A percentile compares a stretch with the other conserved stretches of the same genome.
Conservation (phyloP, 2,329 filamentous ascomycete species). For the Ambrosiella beaveri region DNA sequence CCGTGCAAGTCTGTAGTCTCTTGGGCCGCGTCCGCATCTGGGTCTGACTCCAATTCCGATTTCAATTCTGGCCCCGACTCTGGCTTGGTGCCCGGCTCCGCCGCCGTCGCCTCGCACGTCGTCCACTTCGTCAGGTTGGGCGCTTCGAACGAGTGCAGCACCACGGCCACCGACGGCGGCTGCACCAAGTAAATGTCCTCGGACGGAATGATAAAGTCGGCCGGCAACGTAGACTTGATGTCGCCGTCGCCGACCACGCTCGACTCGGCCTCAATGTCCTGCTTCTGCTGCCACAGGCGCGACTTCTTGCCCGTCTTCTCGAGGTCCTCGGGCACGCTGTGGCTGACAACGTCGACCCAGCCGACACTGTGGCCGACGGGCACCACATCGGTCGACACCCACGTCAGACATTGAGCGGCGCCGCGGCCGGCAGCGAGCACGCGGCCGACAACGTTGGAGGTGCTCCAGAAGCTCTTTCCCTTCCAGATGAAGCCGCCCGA, state of each 20-base stretch:
- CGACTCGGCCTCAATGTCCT: slow-evolving; percentile 40
- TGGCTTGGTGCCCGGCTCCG: not conserved
- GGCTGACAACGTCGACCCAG: slow-evolving; percentile 41
- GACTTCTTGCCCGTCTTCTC: slow-evolving; percentile 35
- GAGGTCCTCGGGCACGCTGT: slow-evolving; percentile 34
- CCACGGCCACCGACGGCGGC: slow-evolving; percentile 31
- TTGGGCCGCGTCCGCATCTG: no score
- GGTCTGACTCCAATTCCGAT: no score
- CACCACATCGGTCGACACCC: slow-evolving; percentile 44
- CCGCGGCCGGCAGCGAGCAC: slow-evolving; percentile 46
- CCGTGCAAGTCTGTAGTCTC: no score
- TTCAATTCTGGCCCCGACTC: not conserved
- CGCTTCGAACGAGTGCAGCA: slow-evolving; percentile 34
- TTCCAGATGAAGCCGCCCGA: slow-evolving; percentile 47
- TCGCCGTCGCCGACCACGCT: slow-evolving; percentile 42
- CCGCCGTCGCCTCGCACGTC: not conserved
- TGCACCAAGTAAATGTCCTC: slow-evolving; percentile 35
- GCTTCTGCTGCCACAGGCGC: slow-evolving; percentile 41
- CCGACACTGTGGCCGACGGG: slow-evolving; percentile 34
- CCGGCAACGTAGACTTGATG: slow-evolving; percentile 35
- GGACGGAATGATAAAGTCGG: slow-evolving; percentile 44
- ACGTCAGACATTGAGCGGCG: slow-evolving; percentile 49
- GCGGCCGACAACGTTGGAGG: slow-evolving; percentile 44
- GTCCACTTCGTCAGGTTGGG: slow-evolving; percentile 16
- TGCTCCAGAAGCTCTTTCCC: slow-evolving; percentile 53